phyloP scores from a whole-genome alignment of 148 eudicot species.

The Amaranthus cruentus region DNA sequence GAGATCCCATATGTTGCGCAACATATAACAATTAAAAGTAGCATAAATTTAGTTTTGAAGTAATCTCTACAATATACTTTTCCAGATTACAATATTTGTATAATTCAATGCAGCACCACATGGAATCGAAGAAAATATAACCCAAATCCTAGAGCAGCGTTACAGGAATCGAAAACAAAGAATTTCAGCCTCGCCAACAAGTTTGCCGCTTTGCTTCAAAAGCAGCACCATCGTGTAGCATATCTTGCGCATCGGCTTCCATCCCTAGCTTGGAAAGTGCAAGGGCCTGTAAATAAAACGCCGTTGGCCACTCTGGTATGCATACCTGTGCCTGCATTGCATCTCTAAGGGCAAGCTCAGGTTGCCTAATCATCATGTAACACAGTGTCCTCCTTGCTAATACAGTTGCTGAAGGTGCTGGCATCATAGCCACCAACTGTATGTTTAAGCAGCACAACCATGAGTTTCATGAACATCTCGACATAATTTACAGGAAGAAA shows the following conservation, averaged over 20 bases:
- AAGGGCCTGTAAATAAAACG: slow-evolving; percentile 90
- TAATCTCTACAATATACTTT: slow-evolving; percentile 6
- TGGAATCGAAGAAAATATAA: background rate
- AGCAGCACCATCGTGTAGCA: slow-evolving; percentile 86
- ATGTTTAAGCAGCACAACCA: slow-evolving; percentile 10
- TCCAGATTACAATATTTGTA: slow-evolving; percentile 8
- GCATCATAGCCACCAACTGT: slow-evolving; percentile 84
- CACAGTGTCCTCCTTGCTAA: slow-evolving; percentile 83
- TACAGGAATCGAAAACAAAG: background rate
- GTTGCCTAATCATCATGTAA: slow-evolving; percentile 78
- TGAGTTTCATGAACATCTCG: background rate
- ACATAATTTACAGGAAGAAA: background rate
- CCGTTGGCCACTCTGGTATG: slow-evolving; percentile 96
- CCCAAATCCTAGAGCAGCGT: background rate
- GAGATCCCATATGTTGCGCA: background rate
- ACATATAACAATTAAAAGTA: background rate
- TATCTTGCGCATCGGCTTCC: slow-evolving; percentile 98
- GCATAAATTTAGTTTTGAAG: background rate
- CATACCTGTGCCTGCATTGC: slow-evolving; percentile 99
- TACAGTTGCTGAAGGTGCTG: slow-evolving; percentile 82
- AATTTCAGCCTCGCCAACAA: slow-evolving; percentile 62
- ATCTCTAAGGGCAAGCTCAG: slow-evolving; percentile 84
- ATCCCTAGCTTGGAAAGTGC: slow-evolving; percentile 94
- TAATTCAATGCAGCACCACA: background rate
- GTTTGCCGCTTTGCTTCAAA: slow-evolving; percentile 80